Base-by-base conservation (phyloP, 352 stramenopile species). In the Phytophthora macrochlamydospora region DNA sequence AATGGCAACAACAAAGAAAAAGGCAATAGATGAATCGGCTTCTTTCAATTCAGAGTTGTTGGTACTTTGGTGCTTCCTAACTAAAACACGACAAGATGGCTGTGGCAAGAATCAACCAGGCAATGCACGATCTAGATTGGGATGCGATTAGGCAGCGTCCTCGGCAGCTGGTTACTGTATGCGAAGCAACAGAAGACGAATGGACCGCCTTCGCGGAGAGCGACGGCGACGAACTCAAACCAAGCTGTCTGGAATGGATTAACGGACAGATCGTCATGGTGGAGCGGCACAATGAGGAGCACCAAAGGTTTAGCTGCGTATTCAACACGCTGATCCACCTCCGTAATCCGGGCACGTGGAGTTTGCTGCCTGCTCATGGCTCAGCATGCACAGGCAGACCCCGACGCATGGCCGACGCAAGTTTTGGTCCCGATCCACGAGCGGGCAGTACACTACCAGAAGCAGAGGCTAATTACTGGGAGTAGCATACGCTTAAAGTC, bases 1-100 rank as follows among this genome's bases (percentile, higher is more conserved):
- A 24, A 24, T 24, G 18, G 18, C 18, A 24, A 31, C 31, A 37
- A 11, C 24, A 76, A 78, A 58, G 66, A 81, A 43, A 85, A 82
- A 60, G 52, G 38, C 14, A 73, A 62, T 7, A 72, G 52, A 78
- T 29, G 30, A 52, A 24, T 24, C 18, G 18, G 18, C 18, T 24
- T 24, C 18, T 24, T 24, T 24, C 18, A 24, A 24, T 24, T 24
- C 18, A 24, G 18, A 24, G 18, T 24, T 24, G 18, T 24, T 24
- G 18, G 18, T 24, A 24, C 18, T 24, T 24, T 24, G 18, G 18
- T 24, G 18, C 18, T 24, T 24, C 18, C 18, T 24, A 24, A 24
- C 18, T 24, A 24, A 24, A 24, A 24, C 18, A 24, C 18, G 18
- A 24, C 18, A 24, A 24, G 18, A 24, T 24, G 18, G 18, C 18